Conservation (phyloP, 176 grass and related monocot species). For the Microstegium vimineum region DNA sequence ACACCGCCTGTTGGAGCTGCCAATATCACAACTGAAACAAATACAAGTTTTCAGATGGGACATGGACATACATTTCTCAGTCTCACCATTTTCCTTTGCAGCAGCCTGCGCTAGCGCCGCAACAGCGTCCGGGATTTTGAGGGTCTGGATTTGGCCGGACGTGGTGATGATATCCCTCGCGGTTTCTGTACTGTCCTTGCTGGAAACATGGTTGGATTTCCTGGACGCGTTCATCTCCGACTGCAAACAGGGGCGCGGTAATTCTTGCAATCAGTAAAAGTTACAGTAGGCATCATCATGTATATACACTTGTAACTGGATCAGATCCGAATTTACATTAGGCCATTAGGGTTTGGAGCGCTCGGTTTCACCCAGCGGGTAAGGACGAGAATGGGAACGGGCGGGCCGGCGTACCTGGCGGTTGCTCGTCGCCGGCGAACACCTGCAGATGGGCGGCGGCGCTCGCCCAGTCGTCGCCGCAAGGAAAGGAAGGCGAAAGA, state of each 20-base stretch:
- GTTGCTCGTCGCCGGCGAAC: neutral
- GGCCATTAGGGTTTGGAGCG: neutral
- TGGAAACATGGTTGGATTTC: neutral
- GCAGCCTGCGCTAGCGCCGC: slow-evolving; percentile 63
- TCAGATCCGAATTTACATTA: neutral
- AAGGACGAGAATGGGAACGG: neutral
- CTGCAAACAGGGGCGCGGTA: neutral
- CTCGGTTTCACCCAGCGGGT: neutral
- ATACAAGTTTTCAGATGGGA: slow-evolving; percentile 42
- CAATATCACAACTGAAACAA: neutral
- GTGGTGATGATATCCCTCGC: slow-evolving; percentile 28
- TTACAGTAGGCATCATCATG: too few species aligned
- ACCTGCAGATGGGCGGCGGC: neutral
- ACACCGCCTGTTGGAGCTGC: neutral
- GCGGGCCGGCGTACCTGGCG: neutral
- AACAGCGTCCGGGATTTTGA: slow-evolving; percentile 58
- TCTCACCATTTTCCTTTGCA: slow-evolving; percentile 60
- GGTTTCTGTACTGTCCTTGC: slow-evolving; percentile 10
- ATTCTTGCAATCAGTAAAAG: neutral
- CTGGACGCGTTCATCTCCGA: slow-evolving; percentile 11
- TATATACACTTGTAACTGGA: neutral
- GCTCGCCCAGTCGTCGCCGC: neutral
- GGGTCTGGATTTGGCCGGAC: slow-evolving; percentile 46
- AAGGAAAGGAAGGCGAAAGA: neutral
- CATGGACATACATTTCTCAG: slow-evolving; percentile 83